Evolutionary conservation across 2,329 filamentous ascomycete genomes (phyloP).

Genomic region (Fusarium sp.): DNA sequence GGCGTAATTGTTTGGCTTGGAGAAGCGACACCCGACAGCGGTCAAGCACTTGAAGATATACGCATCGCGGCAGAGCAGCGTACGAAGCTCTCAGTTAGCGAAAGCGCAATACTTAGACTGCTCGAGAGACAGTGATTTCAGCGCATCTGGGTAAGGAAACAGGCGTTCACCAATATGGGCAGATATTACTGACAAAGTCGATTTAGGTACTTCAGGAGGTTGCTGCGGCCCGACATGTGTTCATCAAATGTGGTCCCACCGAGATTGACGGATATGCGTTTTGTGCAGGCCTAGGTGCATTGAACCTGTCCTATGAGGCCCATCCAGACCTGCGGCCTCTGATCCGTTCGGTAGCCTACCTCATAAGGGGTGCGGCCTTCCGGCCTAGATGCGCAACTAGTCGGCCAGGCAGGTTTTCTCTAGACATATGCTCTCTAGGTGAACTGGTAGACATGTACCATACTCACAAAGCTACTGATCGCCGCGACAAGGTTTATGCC

Average conservation of each 20-base stretch:
- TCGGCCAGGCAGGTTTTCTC: not conserved
- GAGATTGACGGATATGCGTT: not conserved
- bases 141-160: not conserved
- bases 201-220: not conserved
- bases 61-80: not conserved
- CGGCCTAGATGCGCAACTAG: not conserved
- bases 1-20: not conserved
- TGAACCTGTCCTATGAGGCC: not conserved
- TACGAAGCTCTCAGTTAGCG: not conserved
- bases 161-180: not conserved
- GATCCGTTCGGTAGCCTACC: not conserved
- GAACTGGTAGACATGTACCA: not conserved
- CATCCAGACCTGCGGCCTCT: accelerated
- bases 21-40: not conserved
- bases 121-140: not conserved
- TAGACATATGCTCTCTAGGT: not conserved
- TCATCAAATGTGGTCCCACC: not conserved
- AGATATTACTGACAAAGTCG: not conserved
- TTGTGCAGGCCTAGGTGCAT: not conserved
- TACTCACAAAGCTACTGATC: not conserved
- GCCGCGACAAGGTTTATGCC: not conserved
- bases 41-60: not conserved
- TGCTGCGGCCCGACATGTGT: not conserved
- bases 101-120: not conserved
- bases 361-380: not conserved